phyloP scores from a whole-genome alignment of 1,284 basidiomycete genomes.

The Papiliotrema laurentii region DNA sequence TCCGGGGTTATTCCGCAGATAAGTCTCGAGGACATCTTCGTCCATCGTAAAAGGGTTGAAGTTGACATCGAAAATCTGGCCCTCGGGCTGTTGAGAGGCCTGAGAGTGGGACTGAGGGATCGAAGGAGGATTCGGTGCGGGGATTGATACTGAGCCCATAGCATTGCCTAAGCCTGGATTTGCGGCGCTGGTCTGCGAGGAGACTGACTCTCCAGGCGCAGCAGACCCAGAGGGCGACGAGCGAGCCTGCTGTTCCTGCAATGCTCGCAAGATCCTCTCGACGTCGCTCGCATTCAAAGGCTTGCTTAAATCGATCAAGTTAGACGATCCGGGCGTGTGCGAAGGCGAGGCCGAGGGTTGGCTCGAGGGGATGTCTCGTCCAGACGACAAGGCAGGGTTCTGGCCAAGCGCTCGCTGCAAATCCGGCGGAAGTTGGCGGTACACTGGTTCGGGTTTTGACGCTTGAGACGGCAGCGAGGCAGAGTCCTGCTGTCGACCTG shows the following conservation, averaged over 20 bases:
- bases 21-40: too few species aligned
- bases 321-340: too few species aligned
- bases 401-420: slow-evolving; percentile 1
- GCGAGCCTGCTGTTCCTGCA: slow-evolving; percentile 32
- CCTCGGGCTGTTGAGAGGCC: not conserved
- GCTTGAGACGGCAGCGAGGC: not conserved
- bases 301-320: slow-evolving; percentile 44
- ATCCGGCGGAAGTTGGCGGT: slow-evolving; percentile 1
- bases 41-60: too few species aligned
- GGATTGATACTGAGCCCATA: not conserved
- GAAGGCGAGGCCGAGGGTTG: too few species aligned
- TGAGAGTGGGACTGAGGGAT: not conserved
- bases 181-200: not conserved
- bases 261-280: slow-evolving; percentile 36
- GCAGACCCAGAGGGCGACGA: too few species aligned
- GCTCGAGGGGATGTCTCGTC: not conserved
- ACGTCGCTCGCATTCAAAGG: slow-evolving; percentile 39
- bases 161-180: not conserved
- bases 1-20: too few species aligned
- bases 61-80: too few species aligned
- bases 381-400: not conserved
- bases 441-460: not conserved
- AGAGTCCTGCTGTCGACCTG: not conserved
- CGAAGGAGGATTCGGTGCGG: not conserved
- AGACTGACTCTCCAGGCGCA: not conserved